Evolutionary conservation across 306 rosid species (phyloP).

Genomic region (Medicago ruthenica): DNA sequence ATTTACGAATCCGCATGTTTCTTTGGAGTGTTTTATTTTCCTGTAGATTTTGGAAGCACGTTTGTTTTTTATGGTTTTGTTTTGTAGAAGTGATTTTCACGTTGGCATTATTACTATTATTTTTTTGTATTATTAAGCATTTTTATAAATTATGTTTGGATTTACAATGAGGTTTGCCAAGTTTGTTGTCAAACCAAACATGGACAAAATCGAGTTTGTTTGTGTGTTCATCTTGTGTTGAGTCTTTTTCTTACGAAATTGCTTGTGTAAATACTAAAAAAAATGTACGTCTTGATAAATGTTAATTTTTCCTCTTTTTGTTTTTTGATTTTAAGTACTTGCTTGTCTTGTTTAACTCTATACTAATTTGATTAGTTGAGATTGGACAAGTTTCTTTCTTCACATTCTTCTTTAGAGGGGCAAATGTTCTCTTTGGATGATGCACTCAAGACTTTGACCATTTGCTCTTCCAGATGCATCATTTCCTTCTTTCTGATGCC

Average conservation of each 20-base stretch:
- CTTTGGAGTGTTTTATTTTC: slow-evolving; percentile 94
- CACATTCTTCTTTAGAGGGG: too few species aligned
- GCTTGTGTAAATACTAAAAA: background rate
- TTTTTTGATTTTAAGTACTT: background rate
- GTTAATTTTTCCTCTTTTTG: background rate
- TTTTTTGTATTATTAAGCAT: background rate
- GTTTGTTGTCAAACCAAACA: background rate
- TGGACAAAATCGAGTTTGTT: background rate
- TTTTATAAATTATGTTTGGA: background rate
- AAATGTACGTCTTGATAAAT: background rate
- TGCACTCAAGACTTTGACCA: too few species aligned
- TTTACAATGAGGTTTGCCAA: background rate
- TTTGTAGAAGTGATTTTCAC: slow-evolving; percentile 25
- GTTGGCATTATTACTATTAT: background rate
- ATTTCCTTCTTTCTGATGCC: too few species aligned
- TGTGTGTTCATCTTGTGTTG: background rate
- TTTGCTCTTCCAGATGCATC: too few species aligned
- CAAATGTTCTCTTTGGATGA: too few species aligned
- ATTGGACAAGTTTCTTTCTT: too few species aligned
- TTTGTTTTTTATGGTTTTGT: slow-evolving; percentile 24
- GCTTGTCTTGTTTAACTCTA: too few species aligned
- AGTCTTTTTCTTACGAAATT: background rate
- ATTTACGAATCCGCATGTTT: slow-evolving; percentile 72
- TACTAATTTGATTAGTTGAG: too few species aligned
- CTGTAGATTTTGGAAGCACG: slow-evolving; percentile 55